Evolutionary conservation across 78 protist genomes (phyloP).

Genomic region (Protostelium mycophagum): DNA sequence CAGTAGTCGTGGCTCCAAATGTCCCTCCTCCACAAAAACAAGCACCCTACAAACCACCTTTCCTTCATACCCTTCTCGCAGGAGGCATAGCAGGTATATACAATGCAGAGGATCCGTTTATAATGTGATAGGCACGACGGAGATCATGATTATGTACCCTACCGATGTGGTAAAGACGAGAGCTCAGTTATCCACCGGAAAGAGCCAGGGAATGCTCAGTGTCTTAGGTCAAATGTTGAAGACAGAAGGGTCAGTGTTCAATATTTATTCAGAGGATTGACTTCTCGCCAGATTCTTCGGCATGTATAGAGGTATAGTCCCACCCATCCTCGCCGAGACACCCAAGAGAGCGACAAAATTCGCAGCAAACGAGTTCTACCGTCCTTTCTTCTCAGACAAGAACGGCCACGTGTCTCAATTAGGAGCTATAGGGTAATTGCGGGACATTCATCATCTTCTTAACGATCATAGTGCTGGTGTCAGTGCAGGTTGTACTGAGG

Average conservation of each 20-base stretch:
- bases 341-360: slow-evolving; percentile 80
- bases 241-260: slow-evolving; percentile 44
- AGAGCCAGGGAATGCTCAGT: slow-evolving; percentile 37
- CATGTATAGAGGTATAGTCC: slow-evolving; percentile 71
- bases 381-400: background rate
- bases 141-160: slow-evolving; percentile 73
- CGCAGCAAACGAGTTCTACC: slow-evolving; percentile 61
- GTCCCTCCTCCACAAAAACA: background rate
- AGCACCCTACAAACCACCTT: background rate
- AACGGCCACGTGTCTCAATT: slow-evolving; percentile 8
- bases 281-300: slow-evolving; percentile 1
- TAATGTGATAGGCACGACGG: slow-evolving; percentile 42
- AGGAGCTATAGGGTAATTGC: background rate
- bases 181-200: slow-evolving; percentile 58
- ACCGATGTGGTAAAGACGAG: slow-evolving; percentile 74
- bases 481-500: slow-evolving; percentile 75
- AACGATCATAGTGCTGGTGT: slow-evolving; percentile 41
- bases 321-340: slow-evolving; percentile 68
- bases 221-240: slow-evolving; percentile 35
- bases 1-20: background rate
- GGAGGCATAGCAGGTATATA: background rate
- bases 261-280: background rate
- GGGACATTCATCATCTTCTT: background rate
- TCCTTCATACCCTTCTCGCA: background rate
- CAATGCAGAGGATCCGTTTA: background rate